A percentile compares a stretch with the other conserved stretches of the same genome.
These are phyloP conservation scores for Mycena polygramma DNA, from an alignment of 768 basidiomycete genomes.

Conservation along the genomic window DNA sequence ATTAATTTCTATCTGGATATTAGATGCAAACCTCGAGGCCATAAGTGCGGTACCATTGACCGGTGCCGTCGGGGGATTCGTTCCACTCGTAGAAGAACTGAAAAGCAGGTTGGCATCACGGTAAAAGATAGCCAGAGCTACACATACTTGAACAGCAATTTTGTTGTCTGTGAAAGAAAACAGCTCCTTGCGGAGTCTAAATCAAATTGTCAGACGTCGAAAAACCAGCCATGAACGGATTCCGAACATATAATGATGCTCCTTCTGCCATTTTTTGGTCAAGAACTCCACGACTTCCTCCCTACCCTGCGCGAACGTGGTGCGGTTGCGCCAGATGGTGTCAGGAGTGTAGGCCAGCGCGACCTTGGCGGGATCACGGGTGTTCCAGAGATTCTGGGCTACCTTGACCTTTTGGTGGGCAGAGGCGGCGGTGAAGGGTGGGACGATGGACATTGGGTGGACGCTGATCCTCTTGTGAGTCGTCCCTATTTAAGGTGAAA, in stretches of 20 bases:
- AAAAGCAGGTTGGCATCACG: neutral
- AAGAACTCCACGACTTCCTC: constrained; percentile 61
- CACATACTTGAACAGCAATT: constrained; percentile 63
- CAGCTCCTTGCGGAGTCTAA: constrained; percentile 61
- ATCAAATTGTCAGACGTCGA: neutral
- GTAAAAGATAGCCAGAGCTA: neutral
- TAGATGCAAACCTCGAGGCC: constrained; percentile 54
- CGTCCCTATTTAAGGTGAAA: constrained; percentile 1
- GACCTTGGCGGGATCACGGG: constrained; percentile 50
- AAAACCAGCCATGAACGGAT: neutral
- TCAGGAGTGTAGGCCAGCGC: constrained; percentile 65
- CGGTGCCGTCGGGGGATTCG: constrained; percentile 54
- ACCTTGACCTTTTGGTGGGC: constrained; percentile 35
- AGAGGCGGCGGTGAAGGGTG: constrained; percentile 35
- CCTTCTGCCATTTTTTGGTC: constrained; percentile 64
- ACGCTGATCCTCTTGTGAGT: neutral
- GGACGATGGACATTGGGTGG: constrained; percentile 33
- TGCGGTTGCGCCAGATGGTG: constrained; percentile 70
- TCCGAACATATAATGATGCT: constrained; percentile 58
- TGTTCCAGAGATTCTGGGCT: constrained; percentile 39
- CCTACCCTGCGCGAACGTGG: constrained; percentile 59
- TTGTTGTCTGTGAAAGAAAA: constrained; percentile 67
- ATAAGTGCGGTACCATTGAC: constrained; percentile 61
- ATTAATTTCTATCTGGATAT: neutral
- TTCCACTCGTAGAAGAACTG: constrained; percentile 62